A percentile compares a stretch with the other conserved stretches of the same genome.
These are phyloP conservation scores for Cetraspora pellucida DNA, from an alignment of 192 early-diverging fungal species.

Conservation along the genomic window DNA sequence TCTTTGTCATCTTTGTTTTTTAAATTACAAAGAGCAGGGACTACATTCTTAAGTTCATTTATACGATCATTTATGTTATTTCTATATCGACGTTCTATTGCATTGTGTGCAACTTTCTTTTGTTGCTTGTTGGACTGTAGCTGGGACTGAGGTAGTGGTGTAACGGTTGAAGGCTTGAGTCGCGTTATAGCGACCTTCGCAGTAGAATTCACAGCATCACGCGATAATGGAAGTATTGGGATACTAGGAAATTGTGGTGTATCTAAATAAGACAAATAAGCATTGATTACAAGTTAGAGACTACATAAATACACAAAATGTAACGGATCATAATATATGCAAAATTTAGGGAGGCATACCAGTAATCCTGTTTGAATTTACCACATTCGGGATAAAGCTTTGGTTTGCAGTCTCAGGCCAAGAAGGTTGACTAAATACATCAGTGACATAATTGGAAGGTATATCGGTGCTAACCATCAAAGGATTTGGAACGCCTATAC, in stretches of 20 bases:
- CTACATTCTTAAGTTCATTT: conserved; percentile 78
- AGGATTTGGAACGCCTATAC: conserved; percentile 14
- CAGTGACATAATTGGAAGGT: background rate
- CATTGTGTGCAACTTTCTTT: conserved; percentile 94
- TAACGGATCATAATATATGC: background rate
- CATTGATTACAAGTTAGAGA: no score
- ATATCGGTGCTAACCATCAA: background rate
- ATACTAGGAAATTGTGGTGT: no score
- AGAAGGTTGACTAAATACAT: conserved; percentile 1
- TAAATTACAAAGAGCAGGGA: conserved; percentile 76
- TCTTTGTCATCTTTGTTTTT: conserved; percentile 60
- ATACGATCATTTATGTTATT: conserved; percentile 98
- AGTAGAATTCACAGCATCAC: background rate
- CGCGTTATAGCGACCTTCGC: conserved; percentile 52
- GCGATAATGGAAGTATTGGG: no score
- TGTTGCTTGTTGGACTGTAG: conserved; percentile 56
- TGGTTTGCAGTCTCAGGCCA: background rate
- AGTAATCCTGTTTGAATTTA: background rate
- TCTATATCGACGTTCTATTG: conserved; percentile 91
- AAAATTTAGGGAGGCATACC: background rate
- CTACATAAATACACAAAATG: no score
- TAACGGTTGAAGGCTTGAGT: conserved; percentile 43
- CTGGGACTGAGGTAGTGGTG: conserved; percentile 26
- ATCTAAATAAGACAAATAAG: no score
- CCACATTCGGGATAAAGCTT: background rate